Evolutionary conservation across 2,329 filamentous ascomycete species (phyloP), one percentile per base, ranked within the genome.

Genomic region (Microsporum canis): DNA sequence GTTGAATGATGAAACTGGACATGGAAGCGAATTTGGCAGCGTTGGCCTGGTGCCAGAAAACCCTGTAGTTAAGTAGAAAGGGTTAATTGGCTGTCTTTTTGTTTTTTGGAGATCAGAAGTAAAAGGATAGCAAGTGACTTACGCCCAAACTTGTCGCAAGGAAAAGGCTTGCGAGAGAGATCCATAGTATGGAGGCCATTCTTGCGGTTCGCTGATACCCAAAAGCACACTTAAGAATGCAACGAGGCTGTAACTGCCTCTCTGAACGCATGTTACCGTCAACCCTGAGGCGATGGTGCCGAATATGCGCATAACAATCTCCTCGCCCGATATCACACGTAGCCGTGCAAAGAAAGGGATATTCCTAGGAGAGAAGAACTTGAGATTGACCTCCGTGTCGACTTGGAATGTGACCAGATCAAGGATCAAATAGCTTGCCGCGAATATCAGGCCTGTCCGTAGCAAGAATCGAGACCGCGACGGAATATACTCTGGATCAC

Each of bases 91-190:
- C 29, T 5, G 8, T 33, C 14, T 10, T 34, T n/a, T 14, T 8
- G 5, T 2, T 27, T n/a, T 53, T 27, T 10, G 14, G 49, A 29
- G 6, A 23, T 8, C n/a, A 5, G 27, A n/a, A 29, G 5, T n/a
- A 3, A 34, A n/a, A 33, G 12, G 49, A 5, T 5, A 6, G 2
- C 39, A 43, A n/a, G 6, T n/a, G 12, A 33, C 49, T 53, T 58
- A 63, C 62, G 60, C 39, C 62, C 62, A 63, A 39, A 61, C 56
- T 47, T 33, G 43, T 38, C 62, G 38, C 29, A 63, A 5, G 27
- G 60, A 60, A 36, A 59, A 62, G n/a, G 62, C 59, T n/a, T 63
- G 57, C 3, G 36, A 55, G 27, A 60, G 29, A 29, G 47, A 33
- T 17, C 62, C 62, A 23, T 53, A 63, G 14, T 58, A 8, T 7